These are phyloP conservation scores for Chlorella vulgaris DNA, from an alignment of 139 green algal genomes.

Conservation along the genomic window DNA sequence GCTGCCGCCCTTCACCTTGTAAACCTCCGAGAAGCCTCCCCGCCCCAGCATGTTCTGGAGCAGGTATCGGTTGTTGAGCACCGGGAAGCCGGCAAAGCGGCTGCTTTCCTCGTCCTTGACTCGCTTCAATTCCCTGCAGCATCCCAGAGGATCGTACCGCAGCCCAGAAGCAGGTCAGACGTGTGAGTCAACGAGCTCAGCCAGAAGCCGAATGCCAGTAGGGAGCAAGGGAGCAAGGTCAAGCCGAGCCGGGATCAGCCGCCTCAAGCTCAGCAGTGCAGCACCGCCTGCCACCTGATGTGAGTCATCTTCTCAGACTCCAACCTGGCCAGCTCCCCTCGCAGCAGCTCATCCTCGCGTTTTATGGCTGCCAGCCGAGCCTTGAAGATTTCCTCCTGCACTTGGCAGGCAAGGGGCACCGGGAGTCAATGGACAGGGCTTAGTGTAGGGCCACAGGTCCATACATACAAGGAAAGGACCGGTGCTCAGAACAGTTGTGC, in stretches of 20 bases:
- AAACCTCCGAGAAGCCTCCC: slow-evolving; percentile 95
- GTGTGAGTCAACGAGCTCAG: too few species aligned
- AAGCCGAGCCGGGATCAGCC: too few species aligned
- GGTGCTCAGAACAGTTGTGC: neutral
- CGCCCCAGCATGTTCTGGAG: slow-evolving; percentile 89
- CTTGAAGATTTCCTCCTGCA: slow-evolving; percentile 83
- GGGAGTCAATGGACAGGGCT: neutral
- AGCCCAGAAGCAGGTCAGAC: neutral
- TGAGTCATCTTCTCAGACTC: slow-evolving; percentile 75
- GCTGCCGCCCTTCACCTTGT: slow-evolving; percentile 44
- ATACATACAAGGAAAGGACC: neutral
- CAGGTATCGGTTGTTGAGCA: slow-evolving; percentile 81
- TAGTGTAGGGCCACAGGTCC: too few species aligned
- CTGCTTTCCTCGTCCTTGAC: slow-evolving; percentile 79
- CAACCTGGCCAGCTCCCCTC: slow-evolving; percentile 73
- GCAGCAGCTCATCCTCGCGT: slow-evolving; percentile 79
- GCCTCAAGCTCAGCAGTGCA: too few species aligned
- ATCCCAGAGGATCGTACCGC: too few species aligned
- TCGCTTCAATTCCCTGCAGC: slow-evolving; percentile 73
- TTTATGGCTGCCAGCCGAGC: slow-evolving; percentile 70
- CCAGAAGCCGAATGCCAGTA: too few species aligned
- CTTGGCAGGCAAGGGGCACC: neutral
- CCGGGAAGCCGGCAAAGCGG: slow-evolving; percentile 65
- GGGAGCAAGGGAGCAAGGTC: too few species aligned
- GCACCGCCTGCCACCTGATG: slow-evolving; percentile 45